Percentiles rank a stretch among this genome's conserved stretches.
phyloP scores from a whole-genome alignment of 768 basidiomycete genomes.

The Cystofilobasidium ferigula region DNA sequence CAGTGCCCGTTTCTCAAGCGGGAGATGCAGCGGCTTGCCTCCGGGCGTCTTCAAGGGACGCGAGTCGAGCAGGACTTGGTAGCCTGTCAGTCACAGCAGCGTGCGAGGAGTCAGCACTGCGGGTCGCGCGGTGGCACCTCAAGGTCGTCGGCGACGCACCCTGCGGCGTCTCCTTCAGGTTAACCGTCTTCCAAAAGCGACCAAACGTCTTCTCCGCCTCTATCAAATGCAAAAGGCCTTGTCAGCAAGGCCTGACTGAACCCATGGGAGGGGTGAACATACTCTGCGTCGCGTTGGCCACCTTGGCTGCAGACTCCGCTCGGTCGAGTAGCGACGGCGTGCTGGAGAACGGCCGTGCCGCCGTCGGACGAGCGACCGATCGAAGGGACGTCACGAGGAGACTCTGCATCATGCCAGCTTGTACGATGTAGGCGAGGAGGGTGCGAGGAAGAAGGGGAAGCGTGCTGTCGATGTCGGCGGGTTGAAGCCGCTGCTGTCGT shows the following conservation, averaged over 20 bases:
- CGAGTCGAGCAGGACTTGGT: slow-evolving; percentile 65
- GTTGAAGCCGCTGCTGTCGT: not conserved
- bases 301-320: not conserved
- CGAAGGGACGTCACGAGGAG: no score
- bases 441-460: not conserved
- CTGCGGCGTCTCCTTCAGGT: slow-evolving; percentile 48
- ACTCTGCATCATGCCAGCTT: not conserved
- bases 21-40: slow-evolving; percentile 64
- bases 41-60: slow-evolving; percentile 77
- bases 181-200: slow-evolving; percentile 91
- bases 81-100: slow-evolving; percentile 26
- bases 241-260: not conserved
- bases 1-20: slow-evolving; percentile 55
- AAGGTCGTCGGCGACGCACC: slow-evolving; percentile 33
- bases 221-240: slow-evolving; percentile 33
- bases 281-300: slow-evolving; percentile 3
- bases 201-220: slow-evolving; percentile 77
- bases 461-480: no score
- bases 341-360: not conserved
- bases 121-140: no score
- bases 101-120: not conserved
- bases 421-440: not conserved
- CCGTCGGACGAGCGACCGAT: not conserved
- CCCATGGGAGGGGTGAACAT: not conserved
- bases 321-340: not conserved